Conservation (phyloP, 2,329 filamentous ascomycete genomes). For the Venturia pyrina region DNA sequence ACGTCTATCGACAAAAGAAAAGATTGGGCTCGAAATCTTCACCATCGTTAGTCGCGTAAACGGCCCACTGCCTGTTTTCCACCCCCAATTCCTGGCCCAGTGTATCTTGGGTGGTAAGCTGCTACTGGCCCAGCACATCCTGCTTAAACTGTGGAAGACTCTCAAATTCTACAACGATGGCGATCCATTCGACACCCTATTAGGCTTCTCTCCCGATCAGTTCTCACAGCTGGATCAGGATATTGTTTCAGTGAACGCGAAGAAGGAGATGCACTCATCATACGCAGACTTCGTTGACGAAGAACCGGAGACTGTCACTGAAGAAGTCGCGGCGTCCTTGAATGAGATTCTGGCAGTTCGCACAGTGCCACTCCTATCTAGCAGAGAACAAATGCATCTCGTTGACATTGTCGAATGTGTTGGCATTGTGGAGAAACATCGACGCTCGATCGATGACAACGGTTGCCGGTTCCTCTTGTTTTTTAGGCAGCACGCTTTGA, state of each 20-base stretch:
- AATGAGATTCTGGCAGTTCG: constrained; percentile 68
- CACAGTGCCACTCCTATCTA: constrained; percentile 69
- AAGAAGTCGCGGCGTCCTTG: constrained; percentile 58
- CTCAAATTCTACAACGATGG: constrained; percentile 78
- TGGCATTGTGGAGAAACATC: constrained; percentile 74
- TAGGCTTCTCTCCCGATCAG: constrained; percentile 46
- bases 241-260: constrained; percentile 22
- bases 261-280: constrained; percentile 40
- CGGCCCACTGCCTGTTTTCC: constrained; percentile 78
- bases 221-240: constrained; percentile 32
- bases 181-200: constrained; percentile 67
- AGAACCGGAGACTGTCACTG: constrained; percentile 57
- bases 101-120: constrained; percentile 75
- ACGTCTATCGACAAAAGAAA: constrained; percentile 38
- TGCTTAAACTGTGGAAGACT: constrained; percentile 62
- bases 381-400: constrained; percentile 76
- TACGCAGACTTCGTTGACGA: constrained; percentile 43
- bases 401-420: constrained; percentile 78
- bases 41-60: constrained; percentile 76
- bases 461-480: constrained; percentile 80
- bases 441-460: constrained; percentile 83
- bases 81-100: constrained; percentile 82
- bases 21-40: constrained; percentile 59
- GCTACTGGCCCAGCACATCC: constrained; percentile 57
- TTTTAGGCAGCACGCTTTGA: constrained; percentile 69